Conservation (phyloP, 768 basidiomycete species). For the Hypholoma fasciculare region DNA sequence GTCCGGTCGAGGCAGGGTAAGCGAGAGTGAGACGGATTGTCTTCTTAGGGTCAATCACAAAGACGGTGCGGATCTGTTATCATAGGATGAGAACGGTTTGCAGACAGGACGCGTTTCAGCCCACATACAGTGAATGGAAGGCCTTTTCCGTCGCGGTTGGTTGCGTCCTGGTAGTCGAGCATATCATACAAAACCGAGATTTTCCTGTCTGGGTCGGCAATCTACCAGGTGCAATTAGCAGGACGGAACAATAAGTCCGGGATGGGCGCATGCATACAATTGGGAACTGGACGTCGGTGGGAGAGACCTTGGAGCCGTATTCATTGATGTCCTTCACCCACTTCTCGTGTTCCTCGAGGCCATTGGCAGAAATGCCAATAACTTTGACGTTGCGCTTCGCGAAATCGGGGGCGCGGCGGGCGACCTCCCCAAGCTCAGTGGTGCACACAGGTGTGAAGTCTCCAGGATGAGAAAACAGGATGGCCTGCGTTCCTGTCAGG, state of each 20-base stretch:
- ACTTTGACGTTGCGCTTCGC: constrained; percentile 87
- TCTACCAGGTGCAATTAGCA: constrained; percentile 42
- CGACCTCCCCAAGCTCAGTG: constrained; percentile 96
- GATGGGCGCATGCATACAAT: constrained; percentile 57
- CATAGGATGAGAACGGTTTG: constrained; percentile 6
- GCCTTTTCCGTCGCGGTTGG: constrained; percentile 83
- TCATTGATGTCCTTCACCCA: constrained; percentile 92
- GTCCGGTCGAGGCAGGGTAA: constrained; percentile 95
- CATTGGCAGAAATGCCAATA: constrained; percentile 92
- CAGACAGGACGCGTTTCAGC: not conserved
- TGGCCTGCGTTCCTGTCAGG: constrained; percentile 42
- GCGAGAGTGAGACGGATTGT: constrained; percentile 86
- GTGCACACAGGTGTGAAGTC: constrained; percentile 95
- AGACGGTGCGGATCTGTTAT: constrained; percentile 87
- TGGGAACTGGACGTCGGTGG: constrained; percentile 85
- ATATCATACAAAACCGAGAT: constrained; percentile 91
- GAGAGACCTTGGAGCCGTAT: constrained; percentile 66
- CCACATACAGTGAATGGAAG: constrained; percentile 84
- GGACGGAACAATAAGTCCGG: not conserved
- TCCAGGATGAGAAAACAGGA: constrained; percentile 94
- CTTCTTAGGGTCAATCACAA: constrained; percentile 97
- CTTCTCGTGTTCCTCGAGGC: constrained; percentile 75
- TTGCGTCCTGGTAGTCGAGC: constrained; percentile 94
- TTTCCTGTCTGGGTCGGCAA: constrained; percentile 88
- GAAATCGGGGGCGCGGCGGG: constrained; percentile 85